Conservation (phyloP, 306 rosid genomes). For the Ochetophila trinervis region DNA sequence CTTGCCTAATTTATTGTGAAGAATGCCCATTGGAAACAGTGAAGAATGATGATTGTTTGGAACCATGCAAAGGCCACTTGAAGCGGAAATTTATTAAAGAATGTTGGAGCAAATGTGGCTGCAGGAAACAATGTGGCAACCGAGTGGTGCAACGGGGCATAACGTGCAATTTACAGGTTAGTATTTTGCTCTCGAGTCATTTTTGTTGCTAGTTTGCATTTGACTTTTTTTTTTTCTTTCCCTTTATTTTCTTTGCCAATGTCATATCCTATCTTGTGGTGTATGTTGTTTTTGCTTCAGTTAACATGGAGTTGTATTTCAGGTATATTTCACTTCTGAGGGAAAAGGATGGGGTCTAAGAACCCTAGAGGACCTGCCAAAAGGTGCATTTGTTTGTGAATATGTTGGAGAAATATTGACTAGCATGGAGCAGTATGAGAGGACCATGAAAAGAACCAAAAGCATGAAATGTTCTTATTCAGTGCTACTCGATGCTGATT, state of each 20-base stretch:
- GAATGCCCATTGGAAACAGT: slow-evolving; percentile 74
- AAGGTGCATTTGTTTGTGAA: slow-evolving; percentile 93
- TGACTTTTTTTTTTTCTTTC: neutral
- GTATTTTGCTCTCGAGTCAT: neutral
- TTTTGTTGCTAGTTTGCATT: neutral
- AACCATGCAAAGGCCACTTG: slow-evolving; percentile 92
- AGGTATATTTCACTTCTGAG: slow-evolving; percentile 78
- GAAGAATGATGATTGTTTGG: slow-evolving; percentile 60
- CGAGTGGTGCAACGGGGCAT: slow-evolving; percentile 92
- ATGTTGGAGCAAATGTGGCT: slow-evolving; percentile 96
- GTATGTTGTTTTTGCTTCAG: neutral
- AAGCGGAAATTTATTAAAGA: slow-evolving; percentile 76
- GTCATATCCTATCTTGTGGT: neutral
- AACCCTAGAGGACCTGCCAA: slow-evolving; percentile 75
- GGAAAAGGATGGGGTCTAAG: slow-evolving; percentile 98
- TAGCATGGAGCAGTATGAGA: slow-evolving; percentile 52
- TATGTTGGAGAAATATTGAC: slow-evolving; percentile 85
- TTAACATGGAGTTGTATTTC: slow-evolving; percentile 1
- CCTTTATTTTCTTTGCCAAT: neutral
- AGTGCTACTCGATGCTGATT: slow-evolving; percentile 67
- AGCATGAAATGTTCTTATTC: slow-evolving; percentile 46
- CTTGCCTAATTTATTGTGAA: slow-evolving; percentile 50
- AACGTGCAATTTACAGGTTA: slow-evolving; percentile 80
- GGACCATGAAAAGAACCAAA: slow-evolving; percentile 44
- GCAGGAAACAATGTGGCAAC: slow-evolving; percentile 80